These are phyloP conservation scores for Schizophyllum commune DNA, from an alignment of 1,284 basidiomycete genomes.

Conservation along the genomic window DNA sequence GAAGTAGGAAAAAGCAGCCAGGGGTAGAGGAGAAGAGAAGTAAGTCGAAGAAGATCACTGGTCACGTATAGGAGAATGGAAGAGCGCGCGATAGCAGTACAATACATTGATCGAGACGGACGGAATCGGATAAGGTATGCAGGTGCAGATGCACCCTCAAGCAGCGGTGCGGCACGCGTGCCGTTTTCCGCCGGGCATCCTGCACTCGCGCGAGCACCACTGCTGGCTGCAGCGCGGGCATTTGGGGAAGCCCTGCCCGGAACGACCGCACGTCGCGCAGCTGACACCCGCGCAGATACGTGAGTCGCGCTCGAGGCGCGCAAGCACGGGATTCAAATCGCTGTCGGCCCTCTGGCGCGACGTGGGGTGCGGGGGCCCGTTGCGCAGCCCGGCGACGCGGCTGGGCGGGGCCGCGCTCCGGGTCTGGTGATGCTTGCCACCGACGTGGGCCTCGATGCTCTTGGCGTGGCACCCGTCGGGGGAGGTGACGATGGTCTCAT, in stretches of 20 bases:
- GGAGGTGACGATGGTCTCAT: constrained; percentile 5
- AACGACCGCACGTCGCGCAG: constrained; percentile 51
- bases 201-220: constrained; percentile 67
- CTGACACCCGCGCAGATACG: constrained; percentile 34
- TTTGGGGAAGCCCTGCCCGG: constrained; percentile 54
- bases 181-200: constrained; percentile 30
- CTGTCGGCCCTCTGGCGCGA: constrained; percentile 11
- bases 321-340: constrained; percentile 42
- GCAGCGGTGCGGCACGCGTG: not conserved
- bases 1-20: no score
- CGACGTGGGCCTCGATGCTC: not conserved
- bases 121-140: no score
- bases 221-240: constrained; percentile 54
- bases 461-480: constrained; percentile 1
- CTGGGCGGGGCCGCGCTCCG: not conserved
- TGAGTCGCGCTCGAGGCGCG: constrained; percentile 46
- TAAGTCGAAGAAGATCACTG: no score
- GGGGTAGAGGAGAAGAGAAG: no score
- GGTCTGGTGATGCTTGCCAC: not conserved
- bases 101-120: no score
- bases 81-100: no score
- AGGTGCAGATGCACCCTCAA: not conserved
- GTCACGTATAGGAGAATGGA: no score
- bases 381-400: not conserved
- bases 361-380: constrained; percentile 11